phyloP scores from a whole-genome alignment of 1,284 basidiomycete genomes.

The Rhizoctonia solani region DNA sequence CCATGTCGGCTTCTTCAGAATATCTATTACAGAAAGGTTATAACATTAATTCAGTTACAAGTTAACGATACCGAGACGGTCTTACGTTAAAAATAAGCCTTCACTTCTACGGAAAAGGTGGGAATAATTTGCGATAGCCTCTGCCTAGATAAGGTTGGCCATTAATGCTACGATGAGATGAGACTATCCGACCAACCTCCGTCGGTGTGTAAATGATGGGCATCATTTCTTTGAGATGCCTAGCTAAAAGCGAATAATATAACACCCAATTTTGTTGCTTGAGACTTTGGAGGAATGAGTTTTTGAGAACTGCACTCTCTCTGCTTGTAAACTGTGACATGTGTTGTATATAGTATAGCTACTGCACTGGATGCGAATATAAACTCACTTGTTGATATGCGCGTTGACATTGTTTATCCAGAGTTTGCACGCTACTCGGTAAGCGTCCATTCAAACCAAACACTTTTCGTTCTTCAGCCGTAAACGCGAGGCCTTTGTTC shows the following conservation, averaged over 20 bases:
- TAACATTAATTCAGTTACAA: neutral
- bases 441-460: constrained; percentile 79
- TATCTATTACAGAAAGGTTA: constrained; percentile 46
- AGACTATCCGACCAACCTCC: constrained; percentile 50
- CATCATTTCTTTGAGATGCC: constrained; percentile 71
- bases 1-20: constrained; percentile 75
- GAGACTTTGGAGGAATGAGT: constrained; percentile 67
- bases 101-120: constrained; percentile 78
- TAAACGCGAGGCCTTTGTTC: constrained; percentile 68
- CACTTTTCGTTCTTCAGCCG: constrained; percentile 61
- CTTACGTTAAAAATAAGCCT: constrained; percentile 64
- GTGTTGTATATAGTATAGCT: constrained; percentile 37
- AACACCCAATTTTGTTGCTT: constrained; percentile 77
- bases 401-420: constrained; percentile 74
- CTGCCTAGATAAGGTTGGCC: constrained; percentile 52
- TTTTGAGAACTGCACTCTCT: constrained; percentile 62
- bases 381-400: constrained; percentile 64
- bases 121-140: constrained; percentile 79
- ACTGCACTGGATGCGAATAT: constrained; percentile 46
- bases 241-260: constrained; percentile 66
- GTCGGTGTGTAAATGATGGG: constrained; percentile 77
- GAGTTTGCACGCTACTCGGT: constrained; percentile 71
- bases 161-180: neutral
- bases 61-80: constrained; percentile 41
- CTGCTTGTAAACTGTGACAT: constrained; percentile 49